These are phyloP conservation scores for Boletus reticulatus DNA, from an alignment of 768 basidiomycete genomes.

Conservation along the genomic window DNA sequence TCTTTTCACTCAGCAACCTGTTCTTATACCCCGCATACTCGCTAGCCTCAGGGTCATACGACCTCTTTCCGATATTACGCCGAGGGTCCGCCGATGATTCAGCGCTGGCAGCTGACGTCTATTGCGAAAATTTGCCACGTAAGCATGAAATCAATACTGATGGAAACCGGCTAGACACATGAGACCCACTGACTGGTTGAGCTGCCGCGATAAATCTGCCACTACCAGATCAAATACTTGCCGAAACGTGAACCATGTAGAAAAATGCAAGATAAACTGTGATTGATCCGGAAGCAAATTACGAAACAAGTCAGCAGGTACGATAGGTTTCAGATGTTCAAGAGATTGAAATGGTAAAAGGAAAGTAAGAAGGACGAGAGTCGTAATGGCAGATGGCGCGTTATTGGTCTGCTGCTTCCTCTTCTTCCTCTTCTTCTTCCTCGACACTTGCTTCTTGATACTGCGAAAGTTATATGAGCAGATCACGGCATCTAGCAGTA, in stretches of 20 bases:
- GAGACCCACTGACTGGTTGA: not conserved
- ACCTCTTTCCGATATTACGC: not conserved
- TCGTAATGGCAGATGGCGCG: not conserved
- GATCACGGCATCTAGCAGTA: not conserved
- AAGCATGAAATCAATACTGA: not conserved
- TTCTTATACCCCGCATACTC: conserved; percentile 12
- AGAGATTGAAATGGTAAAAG: not conserved
- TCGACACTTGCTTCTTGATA: conserved; percentile 57
- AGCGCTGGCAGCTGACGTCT: not conserved
- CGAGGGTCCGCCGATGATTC: conserved; percentile 10
- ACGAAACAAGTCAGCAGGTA: conserved; percentile 19
- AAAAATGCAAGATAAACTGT: not conserved
- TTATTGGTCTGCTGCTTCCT: conserved; percentile 32
- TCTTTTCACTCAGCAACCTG: not conserved
- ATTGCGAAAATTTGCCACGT: not conserved
- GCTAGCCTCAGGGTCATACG: not conserved
- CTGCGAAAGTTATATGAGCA: conserved; percentile 27
- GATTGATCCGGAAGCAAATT: conserved; percentile 18
- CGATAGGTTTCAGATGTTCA: conserved; percentile 6
- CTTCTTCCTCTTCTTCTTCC: conserved; percentile 40
- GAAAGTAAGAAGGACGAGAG: not conserved
- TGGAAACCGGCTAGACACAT: not conserved
- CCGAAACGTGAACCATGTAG: too few species aligned
- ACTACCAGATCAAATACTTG: too few species aligned
- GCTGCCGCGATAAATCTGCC: too few species aligned